Evolutionary conservation across 108 stramenopile genomes (phyloP).

Genomic region (Skeletonema tropicum): DNA sequence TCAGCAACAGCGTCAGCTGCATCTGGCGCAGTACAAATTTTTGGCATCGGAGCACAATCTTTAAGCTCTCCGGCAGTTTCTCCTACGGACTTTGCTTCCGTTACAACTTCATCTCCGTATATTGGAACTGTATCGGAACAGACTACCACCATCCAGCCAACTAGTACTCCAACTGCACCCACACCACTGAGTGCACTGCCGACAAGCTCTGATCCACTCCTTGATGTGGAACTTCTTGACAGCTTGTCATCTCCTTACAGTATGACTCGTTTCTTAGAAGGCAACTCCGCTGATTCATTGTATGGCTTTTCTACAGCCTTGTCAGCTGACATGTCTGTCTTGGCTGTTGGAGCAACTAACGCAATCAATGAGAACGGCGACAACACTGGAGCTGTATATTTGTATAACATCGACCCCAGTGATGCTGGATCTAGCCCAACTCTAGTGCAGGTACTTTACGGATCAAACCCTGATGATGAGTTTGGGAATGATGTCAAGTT

Average conservation of each 20-base stretch:
- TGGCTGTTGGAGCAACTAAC: constrained; percentile 9
- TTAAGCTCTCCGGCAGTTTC: not conserved
- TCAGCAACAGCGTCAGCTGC: too few species aligned
- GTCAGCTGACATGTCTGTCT: constrained; percentile 7
- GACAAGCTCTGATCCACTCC: not conserved
- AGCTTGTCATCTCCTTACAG: not conserved
- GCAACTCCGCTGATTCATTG: not conserved
- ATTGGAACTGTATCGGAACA: not conserved
- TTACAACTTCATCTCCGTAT: not conserved
- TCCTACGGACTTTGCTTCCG: not conserved
- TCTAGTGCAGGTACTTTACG: constrained; percentile 3
- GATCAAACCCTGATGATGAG: not conserved
- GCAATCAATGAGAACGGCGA: constrained; percentile 8
- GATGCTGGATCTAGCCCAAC: not conserved
- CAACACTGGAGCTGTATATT: constrained; percentile 7
- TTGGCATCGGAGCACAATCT: not conserved
- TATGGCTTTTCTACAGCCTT: constrained; percentile 11
- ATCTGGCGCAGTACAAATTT: not conserved
- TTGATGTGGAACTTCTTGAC: not conserved
- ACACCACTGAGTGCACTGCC: not conserved
- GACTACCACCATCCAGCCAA: not conserved
- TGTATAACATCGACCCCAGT: not conserved
- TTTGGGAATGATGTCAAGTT: constrained; percentile 9
- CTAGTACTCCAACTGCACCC: not conserved
- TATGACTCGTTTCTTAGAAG: not conserved